These are phyloP conservation scores for Cymbopogon citratus DNA, from an alignment of 176 grass and related monocot genomes.

Conservation along the genomic window DNA sequence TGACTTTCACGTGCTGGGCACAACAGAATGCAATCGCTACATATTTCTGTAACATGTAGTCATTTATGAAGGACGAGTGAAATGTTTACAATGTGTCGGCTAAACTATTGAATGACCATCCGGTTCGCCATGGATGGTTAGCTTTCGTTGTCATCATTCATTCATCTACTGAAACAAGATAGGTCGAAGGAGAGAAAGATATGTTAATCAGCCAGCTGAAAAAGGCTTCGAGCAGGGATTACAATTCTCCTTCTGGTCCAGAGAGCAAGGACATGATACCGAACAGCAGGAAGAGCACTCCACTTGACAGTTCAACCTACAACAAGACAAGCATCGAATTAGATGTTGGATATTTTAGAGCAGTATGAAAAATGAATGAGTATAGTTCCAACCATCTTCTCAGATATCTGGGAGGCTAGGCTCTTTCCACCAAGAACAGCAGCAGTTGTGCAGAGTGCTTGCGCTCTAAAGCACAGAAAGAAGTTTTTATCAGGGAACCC, in stretches of 20 bases:
- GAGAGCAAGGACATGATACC: constrained; percentile 75
- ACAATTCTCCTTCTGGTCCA: constrained; percentile 42
- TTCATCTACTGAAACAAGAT: constrained; percentile 26
- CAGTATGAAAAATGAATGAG: not conserved
- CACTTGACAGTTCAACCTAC: constrained; percentile 77
- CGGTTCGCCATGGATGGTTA: not conserved
- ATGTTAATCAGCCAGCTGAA: constrained; percentile 24
- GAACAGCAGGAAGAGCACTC: constrained; percentile 74
- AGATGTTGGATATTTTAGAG: not conserved
- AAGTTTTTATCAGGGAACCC: constrained; percentile 7
- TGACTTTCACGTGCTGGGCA: not conserved
- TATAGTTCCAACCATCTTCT: constrained; percentile 68
- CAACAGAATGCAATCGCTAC: not conserved
- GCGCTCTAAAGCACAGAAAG: constrained; percentile 41
- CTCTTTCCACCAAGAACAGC: constrained; percentile 94
- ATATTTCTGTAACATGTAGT: constrained; percentile 13
- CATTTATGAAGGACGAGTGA: constrained; percentile 37
- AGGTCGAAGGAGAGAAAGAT: constrained; percentile 12
- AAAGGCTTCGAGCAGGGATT: not conserved
- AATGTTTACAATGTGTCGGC: constrained; percentile 34
- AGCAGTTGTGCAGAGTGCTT: constrained; percentile 94
- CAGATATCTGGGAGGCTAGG: constrained; percentile 95
- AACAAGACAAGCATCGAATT: not conserved
- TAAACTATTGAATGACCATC: constrained; percentile 48
- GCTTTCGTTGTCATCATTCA: constrained; percentile 37